phyloP scores from a whole-genome alignment of 345 rosid genomes.

The Citropsis articulata region DNA sequence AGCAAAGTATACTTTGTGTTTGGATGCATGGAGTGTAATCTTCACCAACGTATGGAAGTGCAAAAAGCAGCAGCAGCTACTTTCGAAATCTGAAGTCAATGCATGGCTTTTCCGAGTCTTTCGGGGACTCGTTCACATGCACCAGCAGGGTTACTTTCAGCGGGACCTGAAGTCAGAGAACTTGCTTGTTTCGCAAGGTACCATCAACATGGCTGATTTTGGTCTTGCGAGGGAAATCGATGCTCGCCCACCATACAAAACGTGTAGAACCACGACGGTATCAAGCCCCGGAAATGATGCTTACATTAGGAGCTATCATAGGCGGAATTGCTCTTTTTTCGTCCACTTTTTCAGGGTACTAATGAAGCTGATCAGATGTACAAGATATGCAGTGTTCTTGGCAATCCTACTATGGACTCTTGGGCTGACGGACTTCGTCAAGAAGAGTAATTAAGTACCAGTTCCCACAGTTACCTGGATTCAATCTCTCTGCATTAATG shows the following conservation, averaged over 20 bases:
- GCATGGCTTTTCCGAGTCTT: too few species aligned
- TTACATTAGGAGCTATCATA: slow-evolving; percentile 60
- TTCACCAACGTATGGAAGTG: too few species aligned
- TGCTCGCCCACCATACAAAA: not conserved
- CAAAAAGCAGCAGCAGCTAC: too few species aligned
- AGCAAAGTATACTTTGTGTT: too few species aligned
- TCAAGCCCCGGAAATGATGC: not conserved
- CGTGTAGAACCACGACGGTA: not conserved
- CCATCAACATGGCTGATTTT: too few species aligned
- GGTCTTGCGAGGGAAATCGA: too few species aligned
- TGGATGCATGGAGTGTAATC: too few species aligned
- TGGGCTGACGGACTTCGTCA: slow-evolving; percentile 64
- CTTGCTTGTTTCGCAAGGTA: too few species aligned
- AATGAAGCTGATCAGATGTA: slow-evolving; percentile 89
- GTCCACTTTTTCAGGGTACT: slow-evolving; percentile 77
- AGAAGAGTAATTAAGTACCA: slow-evolving; percentile 30
- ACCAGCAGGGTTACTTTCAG: too few species aligned
- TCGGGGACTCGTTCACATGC: too few species aligned
- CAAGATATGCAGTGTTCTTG: slow-evolving; percentile 79
- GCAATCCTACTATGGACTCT: slow-evolving; percentile 65
- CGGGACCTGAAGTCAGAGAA: too few species aligned
- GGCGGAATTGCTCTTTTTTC: slow-evolving; percentile 68
- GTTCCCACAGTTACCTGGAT: slow-evolving; percentile 64
- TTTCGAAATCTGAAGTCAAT: too few species aligned
- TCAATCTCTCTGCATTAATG: slow-evolving; percentile 42